Evolutionary conservation across 768 basidiomycete genomes (phyloP), one percentile per base, ranked within the genome.

Genomic region (Termitomyces sp.): DNA sequence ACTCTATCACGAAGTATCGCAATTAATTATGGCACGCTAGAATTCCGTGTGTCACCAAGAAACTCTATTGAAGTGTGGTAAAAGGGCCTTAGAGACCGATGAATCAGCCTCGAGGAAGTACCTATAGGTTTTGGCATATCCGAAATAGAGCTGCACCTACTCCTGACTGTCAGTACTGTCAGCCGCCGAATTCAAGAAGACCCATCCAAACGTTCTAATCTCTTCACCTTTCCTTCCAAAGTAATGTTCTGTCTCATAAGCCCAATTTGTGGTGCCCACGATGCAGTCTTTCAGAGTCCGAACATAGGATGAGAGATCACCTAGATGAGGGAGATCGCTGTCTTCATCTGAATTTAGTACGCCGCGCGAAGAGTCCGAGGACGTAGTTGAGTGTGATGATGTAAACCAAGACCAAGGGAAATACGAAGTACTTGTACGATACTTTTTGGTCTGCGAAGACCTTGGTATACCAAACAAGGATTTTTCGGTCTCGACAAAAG

Each of bases 151-250:
- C 50, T 57, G 35, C 30, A 44, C 30, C 15, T 56, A 30, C 37
- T 52, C 50, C 31, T 54, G 53, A 26, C 43, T 46, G 53, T 59
- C 55, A 28, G 51, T 14, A 26, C 43, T 46, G 53, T 59, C 55
- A 28, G 48, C 17, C 21, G 45, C 51, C 14, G 59, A 44, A 45
- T 67, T 66, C 53, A 84, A 61, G 60, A 84, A 85, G 1, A 85
- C 78, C 85, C 84, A 86, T 37, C 84, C 83, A 66, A 83, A 84
- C 3, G 73, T 73, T 62, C 80, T 73, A 37, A 85, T 80, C 64
- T 85, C 79, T 41, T 75, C 76, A 0, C 82, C 83, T 54, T 78
- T 78, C 49, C 75, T 75, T 37, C 81, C 82, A 49, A 87, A 78
- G 63, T 79, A 86, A 44, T 83, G 63, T 57, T 85, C 78, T 0